Base-by-base conservation (phyloP, 2,329 filamentous ascomycete genomes). In the Aspergillus cejpii region DNA sequence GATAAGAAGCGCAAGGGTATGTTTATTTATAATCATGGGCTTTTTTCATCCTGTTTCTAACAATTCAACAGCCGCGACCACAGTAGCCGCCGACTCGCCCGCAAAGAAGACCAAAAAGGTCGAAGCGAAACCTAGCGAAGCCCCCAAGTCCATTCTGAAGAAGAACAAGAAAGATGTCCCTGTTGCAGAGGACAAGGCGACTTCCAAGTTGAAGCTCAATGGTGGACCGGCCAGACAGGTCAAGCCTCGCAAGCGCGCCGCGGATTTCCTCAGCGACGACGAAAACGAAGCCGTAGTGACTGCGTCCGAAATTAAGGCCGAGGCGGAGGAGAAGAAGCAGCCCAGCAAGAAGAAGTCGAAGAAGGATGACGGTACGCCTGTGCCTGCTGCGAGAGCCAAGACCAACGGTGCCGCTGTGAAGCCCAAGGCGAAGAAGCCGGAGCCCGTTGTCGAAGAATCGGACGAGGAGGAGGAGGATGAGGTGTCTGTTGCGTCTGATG, bases 101-200 rank as follows among this genome's bases (percentile, higher is more conserved):
- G 75, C 76, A 8, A 74, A 74, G 46, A 85, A 84, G 60, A 79
- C 80, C 20, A 84, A 84, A 60, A 72, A 71, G 53, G 64, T 61
- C 51, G 61, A 64, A 40, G 54, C 56, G 45, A 68, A 67, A 50
- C 37, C 57, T 41, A 44, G 55, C 37, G 55, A 66, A 39, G 28
- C 55, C 20, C 55, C 62, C 27, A 65, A 66, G 53, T 52, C 65
- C 4, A 57, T 56, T 42, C 39, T 60, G 47, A 67, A 69, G 47
- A 64, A 60, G 52, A 55, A 58, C 29, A 60, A 64, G 41, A 51
- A 48, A 21, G 51, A 41, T 19, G 39, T 46, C 17, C 37, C 52
- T 5, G 15, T 55, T 12, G 52, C 54, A 29, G 52, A 57, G 37
- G 49, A 51, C 34, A 55, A 64, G 54, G 39, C 56, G 39, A 50